Evolutionary conservation across 2,329 filamentous ascomycete species (phyloP), one percentile per base, ranked within the genome.

Genomic region (Pezicula carpinea): DNA sequence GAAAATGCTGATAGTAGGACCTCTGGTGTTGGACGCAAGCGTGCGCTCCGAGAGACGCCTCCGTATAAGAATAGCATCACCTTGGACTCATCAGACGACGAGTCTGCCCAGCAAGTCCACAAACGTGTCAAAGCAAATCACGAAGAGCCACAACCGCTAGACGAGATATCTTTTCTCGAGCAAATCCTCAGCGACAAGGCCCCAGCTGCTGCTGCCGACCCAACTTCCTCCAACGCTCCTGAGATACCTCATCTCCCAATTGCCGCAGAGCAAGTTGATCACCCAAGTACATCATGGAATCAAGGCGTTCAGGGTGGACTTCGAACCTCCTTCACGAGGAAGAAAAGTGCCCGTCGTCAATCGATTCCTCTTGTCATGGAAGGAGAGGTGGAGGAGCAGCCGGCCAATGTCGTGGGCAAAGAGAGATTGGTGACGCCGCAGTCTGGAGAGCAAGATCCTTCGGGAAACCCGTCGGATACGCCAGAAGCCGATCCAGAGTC

Each of bases 1-100:
- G 65, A 69, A 26, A 61, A 63, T 41, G 66, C 55, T 45, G 66
- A 76, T 53, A 76, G 73, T 15, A 65, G 73, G 40, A 75, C 70
- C 32, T 69, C 69, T 39, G 62, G 66, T 3, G 61, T 74, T 19
- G 69, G 70, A 14, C 53, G 59, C 32, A 67, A 66, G 57, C 69
- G 69, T 15, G 47, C 48, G 35, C 44, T 54, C 3, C 42, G 46
- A 34, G 52, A 54, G 13, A 22, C 35, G 6, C 15, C 39, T 19
- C 33, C 39, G 17, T 48, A 43, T 21, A 46, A 48, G 10, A 8
- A 34, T 15, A 26, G n/a, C 45, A 39, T 59, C 55, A 31, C 39
- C 31, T 42, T 49, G 48, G 33, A 56, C 8, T 51, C 50, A 22
- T 59, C 56, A 22, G 56, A 57, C 23, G 52, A 49, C 33, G 59